Conservation (phyloP, 2,329 filamentous ascomycete genomes). For the Clonostachys byssicola region DNA sequence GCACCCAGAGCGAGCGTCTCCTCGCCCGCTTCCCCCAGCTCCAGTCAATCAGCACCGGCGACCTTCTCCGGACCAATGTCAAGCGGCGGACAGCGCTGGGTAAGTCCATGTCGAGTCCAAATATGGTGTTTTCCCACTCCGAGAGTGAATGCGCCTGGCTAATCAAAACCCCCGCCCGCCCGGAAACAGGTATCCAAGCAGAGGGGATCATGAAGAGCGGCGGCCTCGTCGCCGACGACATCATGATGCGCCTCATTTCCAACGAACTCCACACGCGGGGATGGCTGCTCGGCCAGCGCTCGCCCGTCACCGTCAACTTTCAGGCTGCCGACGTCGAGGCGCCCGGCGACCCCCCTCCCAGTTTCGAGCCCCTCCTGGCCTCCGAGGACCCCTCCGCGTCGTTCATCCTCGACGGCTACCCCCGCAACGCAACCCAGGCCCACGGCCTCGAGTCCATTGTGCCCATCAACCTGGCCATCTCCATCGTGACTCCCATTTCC, state of each 20-base stretch:
- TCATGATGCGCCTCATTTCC: constrained; percentile 90
- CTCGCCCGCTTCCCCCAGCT: constrained; percentile 84
- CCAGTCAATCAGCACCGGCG: constrained; percentile 88
- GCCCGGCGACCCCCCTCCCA: constrained; percentile 19
- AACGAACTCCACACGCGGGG: constrained; percentile 82
- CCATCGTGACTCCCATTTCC: constrained; percentile 76
- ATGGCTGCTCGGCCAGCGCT: constrained; percentile 53
- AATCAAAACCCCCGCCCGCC: background rate
- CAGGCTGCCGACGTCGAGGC: constrained; percentile 7
- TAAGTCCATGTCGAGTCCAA: constrained; percentile 30
- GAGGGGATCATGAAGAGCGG: constrained; percentile 85
- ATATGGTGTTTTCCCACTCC: background rate
- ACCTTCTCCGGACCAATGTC: constrained; percentile 89
- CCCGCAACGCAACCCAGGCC: constrained; percentile 81
- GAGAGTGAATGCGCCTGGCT: constrained; percentile 2
- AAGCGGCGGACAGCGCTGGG: constrained; percentile 81
- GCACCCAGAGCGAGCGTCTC: constrained; percentile 88
- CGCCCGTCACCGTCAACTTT: background rate
- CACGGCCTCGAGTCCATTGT: constrained; percentile 72
- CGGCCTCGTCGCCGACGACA: constrained; percentile 82
- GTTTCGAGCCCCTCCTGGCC: constrained; percentile 28
- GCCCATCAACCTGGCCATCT: constrained; percentile 92
- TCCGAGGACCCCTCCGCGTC: constrained; percentile 75
- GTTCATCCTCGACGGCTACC: constrained; percentile 95
- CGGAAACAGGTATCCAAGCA: constrained; percentile 73